phyloP scores from a whole-genome alignment of 1,284 basidiomycete species.

The Kalmanozyma brasiliensis region DNA sequence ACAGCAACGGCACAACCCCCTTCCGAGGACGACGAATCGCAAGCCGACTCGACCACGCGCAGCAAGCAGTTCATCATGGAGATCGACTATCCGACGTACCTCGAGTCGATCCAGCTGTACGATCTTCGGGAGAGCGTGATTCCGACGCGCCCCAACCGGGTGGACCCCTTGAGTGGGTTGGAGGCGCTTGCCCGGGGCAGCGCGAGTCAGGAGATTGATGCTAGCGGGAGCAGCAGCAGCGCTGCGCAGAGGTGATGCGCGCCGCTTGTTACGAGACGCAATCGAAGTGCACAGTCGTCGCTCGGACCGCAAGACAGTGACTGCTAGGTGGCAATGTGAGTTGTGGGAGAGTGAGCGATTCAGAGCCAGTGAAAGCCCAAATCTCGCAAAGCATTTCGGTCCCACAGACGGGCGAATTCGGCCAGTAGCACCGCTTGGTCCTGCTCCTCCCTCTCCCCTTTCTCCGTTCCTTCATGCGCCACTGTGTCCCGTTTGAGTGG shows the following conservation, averaged over 20 bases:
- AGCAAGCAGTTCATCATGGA: conserved; percentile 86
- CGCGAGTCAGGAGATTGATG: background rate
- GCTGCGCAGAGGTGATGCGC: too few species aligned
- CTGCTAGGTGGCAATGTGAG: too few species aligned
- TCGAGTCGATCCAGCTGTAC: conserved; percentile 82
- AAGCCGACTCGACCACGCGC: conserved; percentile 50
- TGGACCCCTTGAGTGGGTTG: conserved; percentile 19
- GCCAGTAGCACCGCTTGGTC: background rate
- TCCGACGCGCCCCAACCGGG: conserved; percentile 56
- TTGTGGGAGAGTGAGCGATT: background rate
- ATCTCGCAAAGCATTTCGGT: conserved; percentile 30
- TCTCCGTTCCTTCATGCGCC: too few species aligned
- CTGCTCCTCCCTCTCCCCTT: background rate
- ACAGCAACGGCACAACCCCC: conserved; percentile 10
- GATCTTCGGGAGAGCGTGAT: conserved; percentile 74
- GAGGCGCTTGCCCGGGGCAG: conserved; percentile 7
- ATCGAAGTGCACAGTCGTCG: too few species aligned
- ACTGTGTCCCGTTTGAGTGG: background rate
- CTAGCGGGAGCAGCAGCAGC: background rate
- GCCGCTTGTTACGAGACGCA: too few species aligned
- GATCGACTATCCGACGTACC: conserved; percentile 83
- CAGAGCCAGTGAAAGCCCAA: conserved; percentile 36
- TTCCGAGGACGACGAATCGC: background rate
- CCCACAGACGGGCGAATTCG: conserved; percentile 8
- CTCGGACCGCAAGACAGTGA: too few species aligned